Evolutionary conservation across 2,329 filamentous ascomycete species (phyloP), one percentile per base, ranked within the genome.

Genomic region (Coniochaeta sp.): DNA sequence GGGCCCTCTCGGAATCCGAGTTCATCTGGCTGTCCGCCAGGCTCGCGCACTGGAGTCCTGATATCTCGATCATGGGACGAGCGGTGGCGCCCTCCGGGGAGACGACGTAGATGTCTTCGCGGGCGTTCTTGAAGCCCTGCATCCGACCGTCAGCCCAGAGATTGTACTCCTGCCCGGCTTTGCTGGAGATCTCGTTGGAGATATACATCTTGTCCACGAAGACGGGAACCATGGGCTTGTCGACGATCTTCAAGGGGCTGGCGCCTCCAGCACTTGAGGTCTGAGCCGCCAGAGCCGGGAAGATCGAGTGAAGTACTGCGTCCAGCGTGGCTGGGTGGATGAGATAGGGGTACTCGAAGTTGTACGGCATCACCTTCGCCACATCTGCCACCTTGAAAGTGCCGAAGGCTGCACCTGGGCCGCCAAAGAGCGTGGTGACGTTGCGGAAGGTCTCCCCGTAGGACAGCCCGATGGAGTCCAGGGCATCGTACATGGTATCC

Each of bases 221-320:
- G n/a, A n/a, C n/a, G n/a, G n/a, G n/a, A n/a, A n/a, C n/a, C n/a
- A n/a, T n/a, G n/a, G n/a, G 63, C 55, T 67, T 68, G 46, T 66
- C 63, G 52, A 66, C 66, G 31, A 64, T 68, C 49, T 65, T 65
- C 13, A 67, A 67, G 9, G 66, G 68, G 56, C 69, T 68, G 49
- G 68, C 60, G 1, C 48, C 51, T 10, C 31, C 64, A 55, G 31
- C 27, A 0, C 20, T 30, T 12, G 28, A 55, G 10, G 53, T 57
- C 6, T 53, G 51, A 6, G 52, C 55, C 1, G 59, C 54, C 2
- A 58, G 26, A 5, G 56, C 54, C 2, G 56, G 57, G 48, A 58
- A 59, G 1, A 52, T 55, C 7, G 58, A 54, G 10, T 61, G 60
- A 13, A 61, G 56, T 0, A 60, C 54, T 0, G 58, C 56, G 42